Evolutionary conservation across 2,329 filamentous ascomycete species (phyloP).

Genomic region (Paracoccidioides lutzii): DNA sequence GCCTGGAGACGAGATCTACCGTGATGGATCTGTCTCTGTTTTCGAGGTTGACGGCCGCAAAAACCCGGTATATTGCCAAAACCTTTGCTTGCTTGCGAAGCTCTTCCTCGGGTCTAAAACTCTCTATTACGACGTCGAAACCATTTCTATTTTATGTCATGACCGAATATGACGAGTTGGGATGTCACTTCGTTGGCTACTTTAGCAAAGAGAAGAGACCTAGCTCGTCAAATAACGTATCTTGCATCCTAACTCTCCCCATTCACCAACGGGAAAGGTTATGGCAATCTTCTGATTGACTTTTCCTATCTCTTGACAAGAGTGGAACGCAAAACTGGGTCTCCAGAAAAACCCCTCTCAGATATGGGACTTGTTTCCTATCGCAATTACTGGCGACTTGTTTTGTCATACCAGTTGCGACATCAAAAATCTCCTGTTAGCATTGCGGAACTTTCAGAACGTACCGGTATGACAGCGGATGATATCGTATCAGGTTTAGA

Average conservation of each 20-base stretch:
- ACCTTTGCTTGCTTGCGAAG: slow-evolving; percentile 85
- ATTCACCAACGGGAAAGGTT: slow-evolving; percentile 97
- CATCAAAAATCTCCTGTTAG: slow-evolving; percentile 45
- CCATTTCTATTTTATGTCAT: slow-evolving; percentile 98
- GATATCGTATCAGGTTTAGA: slow-evolving; percentile 92
- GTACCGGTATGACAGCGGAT: slow-evolving; percentile 89
- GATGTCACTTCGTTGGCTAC: slow-evolving; percentile 95
- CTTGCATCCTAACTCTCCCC: slow-evolving; percentile 87
- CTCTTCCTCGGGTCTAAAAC: slow-evolving; percentile 98
- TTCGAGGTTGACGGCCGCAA: slow-evolving; percentile 94
- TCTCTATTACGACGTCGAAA: slow-evolving; percentile 98
- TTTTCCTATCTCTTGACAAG: slow-evolving; percentile 95
- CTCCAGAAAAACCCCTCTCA: slow-evolving; percentile 90
- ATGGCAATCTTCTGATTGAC: slow-evolving; percentile 91
- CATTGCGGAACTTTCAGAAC: slow-evolving; percentile 52
- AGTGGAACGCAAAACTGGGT: slow-evolving; percentile 85
- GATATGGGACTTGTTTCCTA: slow-evolving; percentile 98
- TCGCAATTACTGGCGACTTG: slow-evolving; percentile 87
- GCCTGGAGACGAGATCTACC: slow-evolving; percentile 94
- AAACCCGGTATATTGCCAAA: slow-evolving; percentile 92
- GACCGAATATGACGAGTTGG: slow-evolving; percentile 76
- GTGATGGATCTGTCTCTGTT: slow-evolving; percentile 84
- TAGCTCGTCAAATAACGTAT: slow-evolving; percentile 92
- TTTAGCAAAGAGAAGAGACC: slow-evolving; percentile 97
- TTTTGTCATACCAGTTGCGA: slow-evolving; percentile 74